Conservation (phyloP, 352 stramenopile genomes). For the Phytophthora lateralis region DNA sequence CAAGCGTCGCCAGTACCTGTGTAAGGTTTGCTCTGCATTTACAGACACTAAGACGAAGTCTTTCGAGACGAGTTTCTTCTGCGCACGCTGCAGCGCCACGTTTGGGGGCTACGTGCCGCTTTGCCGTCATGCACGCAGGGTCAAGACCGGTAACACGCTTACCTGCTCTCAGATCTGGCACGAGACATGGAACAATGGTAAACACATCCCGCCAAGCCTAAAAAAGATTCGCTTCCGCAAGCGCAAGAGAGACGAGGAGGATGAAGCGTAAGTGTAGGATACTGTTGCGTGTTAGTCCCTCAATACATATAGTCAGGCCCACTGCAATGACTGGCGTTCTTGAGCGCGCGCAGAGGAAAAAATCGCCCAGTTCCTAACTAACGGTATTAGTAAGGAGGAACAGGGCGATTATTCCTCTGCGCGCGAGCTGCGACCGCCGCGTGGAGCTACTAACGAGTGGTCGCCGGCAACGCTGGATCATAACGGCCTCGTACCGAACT, state of each 20-base stretch:
- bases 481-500: too few species aligned
- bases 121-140: not conserved
- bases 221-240: slow-evolving; percentile 9
- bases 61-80: slow-evolving; percentile 20
- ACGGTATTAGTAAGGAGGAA: too few species aligned
- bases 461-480: too few species aligned
- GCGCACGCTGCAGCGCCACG: not conserved
- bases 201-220: not conserved
- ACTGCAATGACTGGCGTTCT: too few species aligned
- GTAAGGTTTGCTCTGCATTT: slow-evolving; percentile 29
- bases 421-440: too few species aligned
- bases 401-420: too few species aligned
- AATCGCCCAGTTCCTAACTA: too few species aligned
- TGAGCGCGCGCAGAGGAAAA: too few species aligned
- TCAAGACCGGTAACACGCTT: slow-evolving; percentile 2
- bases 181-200: slow-evolving; percentile 12
- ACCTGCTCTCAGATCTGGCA: slow-evolving; percentile 15
- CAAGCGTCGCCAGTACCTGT: slow-evolving; percentile 25
- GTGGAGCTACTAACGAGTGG: too few species aligned
- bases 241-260: slow-evolving; percentile 1
- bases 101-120: slow-evolving; percentile 8
- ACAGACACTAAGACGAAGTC: slow-evolving; percentile 8
- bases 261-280: too few species aligned
- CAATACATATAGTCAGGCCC: too few species aligned
- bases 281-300: too few species aligned